Evolutionary conservation across 225 moss, liverwort and hornwort genomes (phyloP).

Genomic region (Antitrichia curtipendula): DNA sequence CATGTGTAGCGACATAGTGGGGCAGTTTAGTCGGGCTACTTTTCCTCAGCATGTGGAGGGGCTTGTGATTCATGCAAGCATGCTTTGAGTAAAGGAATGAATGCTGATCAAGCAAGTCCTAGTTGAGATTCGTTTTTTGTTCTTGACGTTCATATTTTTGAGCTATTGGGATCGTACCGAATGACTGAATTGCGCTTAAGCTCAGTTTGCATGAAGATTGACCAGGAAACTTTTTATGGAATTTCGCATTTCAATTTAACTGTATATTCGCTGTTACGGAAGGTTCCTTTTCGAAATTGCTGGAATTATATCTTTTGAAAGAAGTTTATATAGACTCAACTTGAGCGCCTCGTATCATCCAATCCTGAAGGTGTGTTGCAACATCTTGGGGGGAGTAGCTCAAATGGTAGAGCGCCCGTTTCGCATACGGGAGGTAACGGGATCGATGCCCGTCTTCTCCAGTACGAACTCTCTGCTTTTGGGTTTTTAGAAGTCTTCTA

Average conservation of each 20-base stretch:
- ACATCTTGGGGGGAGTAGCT: slow-evolving; percentile 2
- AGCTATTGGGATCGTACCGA: background rate
- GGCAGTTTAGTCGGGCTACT: background rate
- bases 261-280: too few relatives aligned
- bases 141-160: background rate
- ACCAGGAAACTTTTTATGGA: background rate
- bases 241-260: background rate
- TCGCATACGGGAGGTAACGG: slow-evolving; percentile 8
- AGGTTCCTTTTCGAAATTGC: fast-evolving
- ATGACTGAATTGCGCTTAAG: background rate
- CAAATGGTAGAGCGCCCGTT: slow-evolving; percentile 28
- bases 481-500: background rate
- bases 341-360: fast-evolving
- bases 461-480: background rate
- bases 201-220: too few relatives aligned
- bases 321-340: fast-evolving
- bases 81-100: slow-evolving; percentile 17
- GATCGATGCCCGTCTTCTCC: slow-evolving; percentile 18
- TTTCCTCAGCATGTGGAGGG: background rate
- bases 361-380: background rate
- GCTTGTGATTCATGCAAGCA: slow-evolving; percentile 4
- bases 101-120: slow-evolving; percentile 3
- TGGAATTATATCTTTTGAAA: fast-evolving
- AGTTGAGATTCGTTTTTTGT: background rate
- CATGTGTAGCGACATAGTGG: background rate